These are phyloP conservation scores for Solanum sparsipilum DNA, from an alignment of 257 asterid genomes.

Conservation along the genomic window DNA sequence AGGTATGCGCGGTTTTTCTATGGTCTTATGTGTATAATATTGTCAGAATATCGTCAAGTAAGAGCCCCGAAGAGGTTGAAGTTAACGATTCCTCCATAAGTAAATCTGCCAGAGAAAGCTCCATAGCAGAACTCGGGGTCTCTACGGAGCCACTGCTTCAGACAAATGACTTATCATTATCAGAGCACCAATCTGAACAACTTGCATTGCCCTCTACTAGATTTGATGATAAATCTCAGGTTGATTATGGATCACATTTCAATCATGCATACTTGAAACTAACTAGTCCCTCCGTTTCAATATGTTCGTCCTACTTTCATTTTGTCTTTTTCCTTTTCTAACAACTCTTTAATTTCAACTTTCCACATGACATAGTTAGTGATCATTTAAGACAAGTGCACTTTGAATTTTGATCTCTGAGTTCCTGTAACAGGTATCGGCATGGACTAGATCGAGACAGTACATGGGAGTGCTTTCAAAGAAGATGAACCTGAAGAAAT, in stretches of 20 bases:
- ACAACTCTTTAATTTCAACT: not conserved
- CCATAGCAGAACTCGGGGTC: constrained; percentile 13
- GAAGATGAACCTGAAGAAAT: constrained; percentile 1
- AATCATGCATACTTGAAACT: not conserved
- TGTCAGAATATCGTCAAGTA: constrained; percentile 45
- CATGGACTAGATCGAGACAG: constrained; percentile 23
- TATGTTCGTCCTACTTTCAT: not conserved
- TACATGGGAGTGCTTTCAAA: not conserved
- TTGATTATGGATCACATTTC: constrained; percentile 6
- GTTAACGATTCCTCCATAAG: constrained; percentile 24
- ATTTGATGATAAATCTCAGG: constrained; percentile 29
- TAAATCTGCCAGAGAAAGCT: constrained; percentile 23
- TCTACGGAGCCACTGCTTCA: constrained; percentile 47
- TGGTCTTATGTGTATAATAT: constrained; percentile 82
- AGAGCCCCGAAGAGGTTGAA: constrained; percentile 37
- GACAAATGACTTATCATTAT: constrained; percentile 10
- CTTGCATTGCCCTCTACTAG: constrained; percentile 17
- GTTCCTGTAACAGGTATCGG: constrained; percentile 32
- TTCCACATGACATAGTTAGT: not conserved
- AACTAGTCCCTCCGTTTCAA: not conserved
- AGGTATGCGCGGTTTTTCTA: constrained; percentile 68
- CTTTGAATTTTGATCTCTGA: not conserved
- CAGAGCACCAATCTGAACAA: constrained; percentile 5
- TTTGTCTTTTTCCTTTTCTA: not conserved
- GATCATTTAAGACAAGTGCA: not conserved